Conservation (phyloP, 2,329 filamentous ascomycete species). For the Fusarium brachygibbosum region DNA sequence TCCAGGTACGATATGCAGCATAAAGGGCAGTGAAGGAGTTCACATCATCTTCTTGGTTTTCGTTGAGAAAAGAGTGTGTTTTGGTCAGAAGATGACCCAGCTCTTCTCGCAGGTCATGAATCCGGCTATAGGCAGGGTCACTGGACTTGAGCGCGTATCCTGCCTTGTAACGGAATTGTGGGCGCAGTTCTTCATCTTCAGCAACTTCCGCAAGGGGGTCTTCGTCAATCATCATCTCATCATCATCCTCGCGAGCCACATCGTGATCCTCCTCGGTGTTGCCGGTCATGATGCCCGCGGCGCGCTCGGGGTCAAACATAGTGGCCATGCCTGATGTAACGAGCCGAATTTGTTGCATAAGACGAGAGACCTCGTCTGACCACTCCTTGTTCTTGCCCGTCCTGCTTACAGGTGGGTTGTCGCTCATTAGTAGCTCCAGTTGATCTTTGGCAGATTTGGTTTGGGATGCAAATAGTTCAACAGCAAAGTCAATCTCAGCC, state of each 20-base stretch:
- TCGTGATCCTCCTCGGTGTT: slow-evolving; percentile 65
- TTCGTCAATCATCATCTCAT: slow-evolving; percentile 60
- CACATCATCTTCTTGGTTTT: slow-evolving; percentile 94
- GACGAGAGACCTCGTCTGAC: slow-evolving; percentile 95
- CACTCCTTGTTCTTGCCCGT: slow-evolving; percentile 98
- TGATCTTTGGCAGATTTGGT: slow-evolving; percentile 80
- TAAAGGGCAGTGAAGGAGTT: slow-evolving; percentile 94
- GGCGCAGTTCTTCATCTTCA: slow-evolving; percentile 85
- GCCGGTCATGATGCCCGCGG: slow-evolving; percentile 66
- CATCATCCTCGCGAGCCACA: slow-evolving; percentile 64
- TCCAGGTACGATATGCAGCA: slow-evolving; percentile 94
- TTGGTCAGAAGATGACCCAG: slow-evolving; percentile 84
- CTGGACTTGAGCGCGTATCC: slow-evolving; percentile 79
- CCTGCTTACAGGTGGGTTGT: slow-evolving; percentile 84
- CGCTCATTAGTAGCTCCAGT: slow-evolving; percentile 83
- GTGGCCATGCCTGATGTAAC: slow-evolving; percentile 90
- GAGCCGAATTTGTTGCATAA: slow-evolving; percentile 88
- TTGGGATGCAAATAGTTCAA: slow-evolving; percentile 89
- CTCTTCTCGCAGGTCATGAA: slow-evolving; percentile 85
- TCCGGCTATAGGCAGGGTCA: slow-evolving; percentile 74
- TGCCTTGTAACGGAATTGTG: slow-evolving; percentile 88
- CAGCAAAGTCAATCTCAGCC: slow-evolving; percentile 87
- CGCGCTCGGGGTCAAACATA: slow-evolving; percentile 85
- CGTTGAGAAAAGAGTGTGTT: slow-evolving; percentile 85
- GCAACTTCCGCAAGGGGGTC: slow-evolving; percentile 73